Base-by-base conservation (phyloP, 108 stramenopile genomes). In the Fragilaria radians region DNA sequence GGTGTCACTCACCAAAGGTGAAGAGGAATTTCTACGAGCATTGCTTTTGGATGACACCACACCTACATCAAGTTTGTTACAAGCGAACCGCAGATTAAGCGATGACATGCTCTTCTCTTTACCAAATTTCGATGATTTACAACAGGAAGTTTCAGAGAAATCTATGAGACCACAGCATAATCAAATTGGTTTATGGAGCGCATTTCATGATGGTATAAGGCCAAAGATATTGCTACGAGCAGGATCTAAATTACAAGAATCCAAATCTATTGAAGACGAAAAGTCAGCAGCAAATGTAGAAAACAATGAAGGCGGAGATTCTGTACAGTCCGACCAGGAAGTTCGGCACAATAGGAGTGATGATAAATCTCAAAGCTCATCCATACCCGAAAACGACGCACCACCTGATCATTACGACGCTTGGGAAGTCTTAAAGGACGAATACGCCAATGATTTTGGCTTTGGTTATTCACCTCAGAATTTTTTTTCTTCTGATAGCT, bases 391-490 rank as follows among this genome's bases (percentile, higher is more conserved):
- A 42, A 71, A 76, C 28, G 52, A 66, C 23, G 63, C 46, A 28
- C 46, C 32, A 9, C 30, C 45, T 5, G 58, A 68, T 18, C 63
- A 70, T 33, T 77, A 73, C 56, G 79, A 87, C 68, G 77, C 89
- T 5, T 91, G 89, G 89, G 59, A 70, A 60, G 72, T 87, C 0
- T 56, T 88, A 1, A 79, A 87, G 48, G 89, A 91, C 63, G 89
- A 91, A 54, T 91, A 91, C 51, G 82, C 89, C 7, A 50, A 65
- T 17, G 89, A 82, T 46, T 82, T 78, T 64, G 83, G 88, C 21
- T 77, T 57, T 62, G 55, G 32, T 5, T 21, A 21, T 28, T 24
- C 33, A 31, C 53, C 30, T 0, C 21, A 26, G 17, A 17, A n/a
- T n/a, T 49, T 45, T 21, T 0, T 14, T 29, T 26, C 24, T 22